phyloP scores from a whole-genome alignment of 257 asterid species.

The Parsonsia alboflavescens region DNA sequence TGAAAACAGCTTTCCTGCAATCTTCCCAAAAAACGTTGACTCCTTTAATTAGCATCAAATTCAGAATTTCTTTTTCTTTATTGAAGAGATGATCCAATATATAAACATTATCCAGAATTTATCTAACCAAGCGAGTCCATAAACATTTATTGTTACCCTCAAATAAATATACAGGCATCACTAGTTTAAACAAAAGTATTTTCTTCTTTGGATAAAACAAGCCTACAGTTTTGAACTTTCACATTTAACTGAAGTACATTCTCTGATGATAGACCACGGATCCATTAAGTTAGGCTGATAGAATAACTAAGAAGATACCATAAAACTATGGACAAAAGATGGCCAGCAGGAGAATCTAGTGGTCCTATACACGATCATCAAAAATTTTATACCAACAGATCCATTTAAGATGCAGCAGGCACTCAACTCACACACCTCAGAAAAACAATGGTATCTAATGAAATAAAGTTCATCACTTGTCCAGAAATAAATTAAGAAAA shows the following conservation, averaged over 20 bases:
- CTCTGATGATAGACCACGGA: neutral
- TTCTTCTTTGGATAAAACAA: neutral
- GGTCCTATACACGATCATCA: neutral
- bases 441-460: neutral
- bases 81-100: neutral
- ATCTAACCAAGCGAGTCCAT: neutral
- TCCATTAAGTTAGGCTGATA: neutral
- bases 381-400: conserved; percentile 1
- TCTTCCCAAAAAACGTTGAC: neutral
- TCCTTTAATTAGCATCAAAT: neutral
- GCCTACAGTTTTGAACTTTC: neutral
- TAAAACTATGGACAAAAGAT: neutral
- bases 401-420: neutral
- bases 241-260: conserved; percentile 2
- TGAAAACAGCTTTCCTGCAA: neutral
- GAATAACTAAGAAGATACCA: too few relatives aligned
- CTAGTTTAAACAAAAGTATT: neutral
- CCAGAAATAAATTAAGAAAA: neutral
- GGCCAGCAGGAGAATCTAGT: neutral
- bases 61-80: neutral
- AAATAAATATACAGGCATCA: neutral
- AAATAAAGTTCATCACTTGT: conserved; percentile 1
- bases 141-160: too few relatives aligned
- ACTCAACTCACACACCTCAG: neutral
- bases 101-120: neutral